Evolutionary conservation across 2,329 filamentous ascomycete species (phyloP).

Genomic region (Parascedosporium putredinis): DNA sequence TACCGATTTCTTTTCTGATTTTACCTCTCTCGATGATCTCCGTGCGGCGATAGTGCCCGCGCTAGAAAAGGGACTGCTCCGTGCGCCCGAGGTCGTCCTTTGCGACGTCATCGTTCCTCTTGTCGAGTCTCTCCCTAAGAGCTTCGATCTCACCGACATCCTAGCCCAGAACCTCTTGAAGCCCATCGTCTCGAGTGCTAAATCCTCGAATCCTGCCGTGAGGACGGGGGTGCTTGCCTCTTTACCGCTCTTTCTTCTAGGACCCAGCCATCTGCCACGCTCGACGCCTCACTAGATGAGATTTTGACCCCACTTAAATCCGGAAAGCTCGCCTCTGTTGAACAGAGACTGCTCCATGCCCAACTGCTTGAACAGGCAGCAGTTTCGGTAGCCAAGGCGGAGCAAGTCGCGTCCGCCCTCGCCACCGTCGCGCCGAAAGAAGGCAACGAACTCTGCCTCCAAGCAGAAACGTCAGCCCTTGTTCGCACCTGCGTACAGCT

Average conservation of each 20-base stretch:
- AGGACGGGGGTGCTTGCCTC: conserved; percentile 65
- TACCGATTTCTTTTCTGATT: conserved; percentile 71
- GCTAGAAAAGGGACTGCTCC: conserved; percentile 78
- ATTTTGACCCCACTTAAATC: conserved; percentile 69
- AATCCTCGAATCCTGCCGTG: conserved; percentile 74
- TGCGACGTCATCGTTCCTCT: conserved; percentile 68
- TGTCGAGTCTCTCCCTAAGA: conserved; percentile 55
- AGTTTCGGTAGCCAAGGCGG: conserved; percentile 49
- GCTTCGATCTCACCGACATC: conserved; percentile 67
- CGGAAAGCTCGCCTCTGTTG: conserved; percentile 72
- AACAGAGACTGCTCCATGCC: conserved; percentile 74
- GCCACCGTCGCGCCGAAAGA: conserved; percentile 68
- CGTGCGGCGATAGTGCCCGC: conserved; percentile 66
- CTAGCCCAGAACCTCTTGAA: conserved; percentile 68
- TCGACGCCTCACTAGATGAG: conserved; percentile 66
- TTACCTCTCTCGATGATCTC: conserved; percentile 64
- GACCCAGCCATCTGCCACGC: conserved; percentile 43
- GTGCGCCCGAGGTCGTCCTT: conserved; percentile 82
- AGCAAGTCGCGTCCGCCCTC: conserved; percentile 56
- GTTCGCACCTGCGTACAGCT: conserved; percentile 53
- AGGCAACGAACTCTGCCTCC: conserved; percentile 73
- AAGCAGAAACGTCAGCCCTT: conserved; percentile 64
- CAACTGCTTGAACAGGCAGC: conserved; percentile 64
- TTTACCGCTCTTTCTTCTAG: conserved; percentile 60
- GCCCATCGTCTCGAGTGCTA: conserved; percentile 78